Conservation (phyloP, 2,329 filamentous ascomycete genomes). For the Nannizziopsis arthrosporioides region DNA sequence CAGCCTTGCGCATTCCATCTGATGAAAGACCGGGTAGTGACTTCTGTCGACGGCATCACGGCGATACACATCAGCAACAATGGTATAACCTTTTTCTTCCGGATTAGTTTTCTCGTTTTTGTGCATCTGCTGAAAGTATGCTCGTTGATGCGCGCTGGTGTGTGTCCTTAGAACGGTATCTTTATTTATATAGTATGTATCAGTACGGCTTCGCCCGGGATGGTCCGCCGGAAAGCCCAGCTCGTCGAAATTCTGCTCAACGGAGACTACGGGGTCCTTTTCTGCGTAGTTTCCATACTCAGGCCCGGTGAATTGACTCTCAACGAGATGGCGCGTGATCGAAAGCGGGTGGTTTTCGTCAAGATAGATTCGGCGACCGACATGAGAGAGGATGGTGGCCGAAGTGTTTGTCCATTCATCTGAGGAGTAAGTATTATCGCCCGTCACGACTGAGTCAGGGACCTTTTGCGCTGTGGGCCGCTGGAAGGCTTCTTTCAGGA, state of each 20-base stretch:
- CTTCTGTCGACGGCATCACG: slow-evolving; percentile 88
- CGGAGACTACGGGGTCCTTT: slow-evolving; percentile 72
- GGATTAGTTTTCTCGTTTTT: slow-evolving; percentile 26
- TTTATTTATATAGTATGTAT: slow-evolving; percentile 91
- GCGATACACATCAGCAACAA: slow-evolving; percentile 89
- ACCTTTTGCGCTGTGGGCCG: slow-evolving; percentile 25
- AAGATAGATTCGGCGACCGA: slow-evolving; percentile 75
- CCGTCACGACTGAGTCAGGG: slow-evolving; percentile 36
- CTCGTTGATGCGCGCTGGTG: slow-evolving; percentile 88
- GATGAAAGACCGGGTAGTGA: slow-evolving; percentile 95
- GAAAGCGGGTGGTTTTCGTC: slow-evolving; percentile 77
- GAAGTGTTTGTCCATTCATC: slow-evolving; percentile 83
- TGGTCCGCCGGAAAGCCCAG: slow-evolving; percentile 82
- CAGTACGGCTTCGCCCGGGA: slow-evolving; percentile 71
- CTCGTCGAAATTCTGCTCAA: slow-evolving; percentile 90
- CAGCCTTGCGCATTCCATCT: slow-evolving; percentile 89
- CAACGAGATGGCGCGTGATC: slow-evolving; percentile 85
- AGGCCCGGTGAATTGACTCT: slow-evolving; percentile 67
- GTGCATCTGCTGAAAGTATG: slow-evolving; percentile 57
- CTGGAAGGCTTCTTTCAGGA: slow-evolving; percentile 9
- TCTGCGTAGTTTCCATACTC: slow-evolving; percentile 66
- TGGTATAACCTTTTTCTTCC: slow-evolving; percentile 60
- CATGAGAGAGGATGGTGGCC: slow-evolving; percentile 58
- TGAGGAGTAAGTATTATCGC: slow-evolving; percentile 51
- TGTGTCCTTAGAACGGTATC: slow-evolving; percentile 79